Conservation (phyloP, 2,329 filamentous ascomycete species). For the Alternaria postmessia region DNA sequence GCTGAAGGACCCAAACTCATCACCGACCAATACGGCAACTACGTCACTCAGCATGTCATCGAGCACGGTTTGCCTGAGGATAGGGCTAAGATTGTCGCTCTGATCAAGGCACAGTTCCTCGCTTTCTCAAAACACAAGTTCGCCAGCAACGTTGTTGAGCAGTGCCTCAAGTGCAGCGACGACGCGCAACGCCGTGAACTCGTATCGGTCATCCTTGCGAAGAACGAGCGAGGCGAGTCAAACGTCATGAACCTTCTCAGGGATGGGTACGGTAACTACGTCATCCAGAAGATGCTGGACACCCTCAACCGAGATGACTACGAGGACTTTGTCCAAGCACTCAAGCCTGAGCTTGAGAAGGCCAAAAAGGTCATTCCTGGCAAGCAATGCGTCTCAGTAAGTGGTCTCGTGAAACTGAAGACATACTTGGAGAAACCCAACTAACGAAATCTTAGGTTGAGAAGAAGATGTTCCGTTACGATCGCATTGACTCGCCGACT, state of each 20-base stretch:
- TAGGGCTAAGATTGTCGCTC: conserved; percentile 72
- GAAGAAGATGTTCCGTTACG: conserved; percentile 58
- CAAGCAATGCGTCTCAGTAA: conserved; percentile 56
- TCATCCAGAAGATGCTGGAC: conserved; percentile 85
- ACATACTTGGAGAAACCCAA: not conserved
- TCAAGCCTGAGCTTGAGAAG: conserved; percentile 56
- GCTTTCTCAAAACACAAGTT: conserved; percentile 91
- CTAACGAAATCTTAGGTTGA: conserved; percentile 48
- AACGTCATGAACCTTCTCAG: conserved; percentile 81
- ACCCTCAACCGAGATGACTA: conserved; percentile 54
- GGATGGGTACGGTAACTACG: conserved; percentile 95
- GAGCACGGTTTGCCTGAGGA: conserved; percentile 78
- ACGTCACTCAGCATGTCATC: conserved; percentile 93
- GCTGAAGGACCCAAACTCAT: conserved; percentile 75
- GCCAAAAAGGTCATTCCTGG: conserved; percentile 52
- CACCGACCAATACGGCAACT: conserved; percentile 91
- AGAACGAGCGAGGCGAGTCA: conserved; percentile 70
- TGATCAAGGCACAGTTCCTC: conserved; percentile 77
- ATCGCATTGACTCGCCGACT: conserved; percentile 41
- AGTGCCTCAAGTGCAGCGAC: conserved; percentile 79
- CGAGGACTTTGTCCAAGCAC: conserved; percentile 49
- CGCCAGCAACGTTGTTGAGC: conserved; percentile 96
- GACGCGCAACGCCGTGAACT: conserved; percentile 75
- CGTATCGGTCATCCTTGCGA: conserved; percentile 56
- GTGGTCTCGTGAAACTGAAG: conserved; percentile 11